Evolutionary conservation across 176 grass and related monocot species (phyloP).

Genomic region (Aechmea fasciata): DNA sequence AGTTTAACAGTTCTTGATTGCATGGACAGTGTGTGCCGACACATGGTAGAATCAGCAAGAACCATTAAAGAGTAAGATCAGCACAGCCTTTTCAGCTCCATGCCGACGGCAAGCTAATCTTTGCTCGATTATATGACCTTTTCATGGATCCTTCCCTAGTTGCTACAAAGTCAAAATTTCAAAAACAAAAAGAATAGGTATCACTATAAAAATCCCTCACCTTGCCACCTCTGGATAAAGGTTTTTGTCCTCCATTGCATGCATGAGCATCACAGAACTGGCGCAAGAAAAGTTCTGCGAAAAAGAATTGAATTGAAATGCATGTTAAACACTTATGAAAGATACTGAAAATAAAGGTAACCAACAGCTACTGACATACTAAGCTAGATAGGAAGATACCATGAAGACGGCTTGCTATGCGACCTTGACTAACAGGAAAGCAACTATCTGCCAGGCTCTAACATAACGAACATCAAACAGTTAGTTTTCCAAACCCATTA

Average conservation of each 20-base stretch:
- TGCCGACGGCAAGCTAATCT: too few relatives aligned
- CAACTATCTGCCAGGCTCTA: conserved; percentile 92
- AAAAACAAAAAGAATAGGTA: background rate
- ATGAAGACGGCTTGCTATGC: conserved; percentile 69
- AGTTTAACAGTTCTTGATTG: too few relatives aligned
- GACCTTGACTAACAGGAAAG: conserved; percentile 83
- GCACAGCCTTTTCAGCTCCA: too few relatives aligned
- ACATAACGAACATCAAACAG: conserved; percentile 19
- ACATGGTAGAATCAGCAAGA: too few relatives aligned
- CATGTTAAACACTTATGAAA: background rate
- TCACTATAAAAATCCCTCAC: conserved; percentile 24
- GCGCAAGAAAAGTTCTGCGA: conserved; percentile 81
- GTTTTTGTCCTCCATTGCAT: conserved; percentile 48
- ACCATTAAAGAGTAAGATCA: too few relatives aligned
- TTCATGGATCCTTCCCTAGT: background rate
- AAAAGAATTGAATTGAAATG: conserved; percentile 23
- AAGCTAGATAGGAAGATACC: conserved; percentile 31
- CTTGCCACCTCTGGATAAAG: conserved; percentile 92
- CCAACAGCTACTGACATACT: background rate
- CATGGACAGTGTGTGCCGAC: too few relatives aligned
- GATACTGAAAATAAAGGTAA: background rate
- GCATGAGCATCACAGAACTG: conserved; percentile 95
- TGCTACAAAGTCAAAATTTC: background rate
- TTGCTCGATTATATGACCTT: background rate
- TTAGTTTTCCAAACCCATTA: background rate